Conservation (phyloP, 176 grass and related monocot genomes). For the Juncus inflexus region DNA sequence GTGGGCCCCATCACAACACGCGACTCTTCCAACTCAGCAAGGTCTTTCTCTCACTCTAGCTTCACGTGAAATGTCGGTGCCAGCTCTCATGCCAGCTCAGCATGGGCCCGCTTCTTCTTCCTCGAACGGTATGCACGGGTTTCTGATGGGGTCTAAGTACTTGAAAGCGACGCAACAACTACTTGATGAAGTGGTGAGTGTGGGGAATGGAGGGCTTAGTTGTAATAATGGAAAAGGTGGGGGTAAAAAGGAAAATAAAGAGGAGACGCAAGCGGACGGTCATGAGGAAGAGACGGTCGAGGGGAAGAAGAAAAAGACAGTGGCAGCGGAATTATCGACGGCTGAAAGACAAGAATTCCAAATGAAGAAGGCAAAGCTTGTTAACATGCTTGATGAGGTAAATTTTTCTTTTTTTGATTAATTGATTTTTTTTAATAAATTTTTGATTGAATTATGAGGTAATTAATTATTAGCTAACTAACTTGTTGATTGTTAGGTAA, state of each 20-base stretch:
- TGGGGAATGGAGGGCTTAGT: slow-evolving; percentile 47
- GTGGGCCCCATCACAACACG: slow-evolving; percentile 34
- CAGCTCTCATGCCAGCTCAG: slow-evolving; percentile 39
- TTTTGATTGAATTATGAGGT: background rate
- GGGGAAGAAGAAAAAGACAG: slow-evolving; percentile 25
- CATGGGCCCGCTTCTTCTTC: slow-evolving; percentile 10
- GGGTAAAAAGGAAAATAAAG: slow-evolving; percentile 39
- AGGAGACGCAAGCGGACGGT: slow-evolving; percentile 35
- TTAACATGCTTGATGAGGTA: slow-evolving; percentile 98
- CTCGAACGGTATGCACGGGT: slow-evolving; percentile 39
- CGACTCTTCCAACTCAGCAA: slow-evolving; percentile 29
- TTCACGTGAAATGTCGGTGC: slow-evolving; percentile 45
- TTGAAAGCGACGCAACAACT: slow-evolving; percentile 81
- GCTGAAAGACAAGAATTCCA: slow-evolving; percentile 93
- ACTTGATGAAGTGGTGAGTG: slow-evolving; percentile 88
- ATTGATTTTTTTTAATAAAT: background rate
- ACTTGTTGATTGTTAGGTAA: slow-evolving; percentile 21
- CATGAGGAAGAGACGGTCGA: slow-evolving; percentile 24
- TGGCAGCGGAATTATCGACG: slow-evolving; percentile 55
- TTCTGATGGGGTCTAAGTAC: slow-evolving; percentile 86
- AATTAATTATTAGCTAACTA: slow-evolving; percentile 3
- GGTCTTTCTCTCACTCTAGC: slow-evolving; percentile 82
- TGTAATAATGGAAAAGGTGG: slow-evolving; percentile 15
- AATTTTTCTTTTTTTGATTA: slow-evolving; percentile 22
- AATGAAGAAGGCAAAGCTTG: slow-evolving; percentile 99